Evolutionary conservation across 129 eudicot species (phyloP), one percentile per base, ranked within the genome.

Genomic region (Cynara cardunculus): DNA sequence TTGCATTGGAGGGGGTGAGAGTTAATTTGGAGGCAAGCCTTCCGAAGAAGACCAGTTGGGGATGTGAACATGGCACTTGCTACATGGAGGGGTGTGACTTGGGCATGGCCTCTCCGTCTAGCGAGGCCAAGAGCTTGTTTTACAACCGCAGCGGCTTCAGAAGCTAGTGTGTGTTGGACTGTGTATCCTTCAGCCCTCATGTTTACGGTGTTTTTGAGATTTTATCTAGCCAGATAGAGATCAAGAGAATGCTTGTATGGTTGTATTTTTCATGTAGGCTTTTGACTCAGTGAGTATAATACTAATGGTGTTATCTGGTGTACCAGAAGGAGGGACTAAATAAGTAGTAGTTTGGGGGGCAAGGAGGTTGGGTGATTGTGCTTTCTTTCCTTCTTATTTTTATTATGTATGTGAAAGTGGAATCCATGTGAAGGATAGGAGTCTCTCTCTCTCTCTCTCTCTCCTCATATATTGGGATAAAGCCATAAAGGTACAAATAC

Each of bases 61-160:
- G 97, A 87, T 18, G 90, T 70, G 46, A 91, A 91, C 93, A 91
- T 89, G 32, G 90, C 90, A 31, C 83, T 89, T 5, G 93, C 97
- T 12, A 91, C 93, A 59, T 91, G 97, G 73, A 91, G 92, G 19
- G 97, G 97, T 1, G 93, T 91, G 25, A 91, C 93, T 65, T 91
- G 97, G 1, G 91, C 86, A 78, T 91, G 97, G 80, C 91, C 93
- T 77, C 97, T 68, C 24, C 91, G 69, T 66, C 86, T 78, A 11
- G 93, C 91, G 0, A 91, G 86, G 59, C 34, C 81, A 5, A 89
- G 72, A 16, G 97, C 90, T 86, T 91, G 97, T 76, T 86, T 91
- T 0, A 91, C 97, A 5, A 82, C 56, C 39, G 61, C 31, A 1
- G 97, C 87, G n/a, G 97, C 84, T 70, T 91, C 93, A 7, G 84